A percentile compares a stretch with the other conserved stretches of the same genome.
Evolutionary conservation across 1,139 yeast genomes (phyloP).

Genomic region (Keqinozyma sinolaborantium): DNA sequence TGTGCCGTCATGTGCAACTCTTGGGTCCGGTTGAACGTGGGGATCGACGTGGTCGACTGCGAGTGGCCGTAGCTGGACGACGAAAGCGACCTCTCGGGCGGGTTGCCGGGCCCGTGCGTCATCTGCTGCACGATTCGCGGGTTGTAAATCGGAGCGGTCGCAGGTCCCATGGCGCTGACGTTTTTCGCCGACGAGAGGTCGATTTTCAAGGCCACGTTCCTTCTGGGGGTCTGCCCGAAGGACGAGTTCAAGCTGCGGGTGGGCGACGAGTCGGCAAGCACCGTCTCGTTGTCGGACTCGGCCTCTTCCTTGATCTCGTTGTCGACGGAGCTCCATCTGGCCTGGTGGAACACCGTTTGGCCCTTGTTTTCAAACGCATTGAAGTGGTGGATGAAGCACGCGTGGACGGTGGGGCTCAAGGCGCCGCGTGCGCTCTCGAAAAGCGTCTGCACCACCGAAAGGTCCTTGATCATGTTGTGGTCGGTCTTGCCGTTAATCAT

Average conservation of each 20-base stretch:
- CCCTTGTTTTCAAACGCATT: slow-evolving; percentile 9
- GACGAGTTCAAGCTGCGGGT: slow-evolving; percentile 15
- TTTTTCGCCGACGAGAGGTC: slow-evolving; percentile 13
- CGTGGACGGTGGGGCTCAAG: slow-evolving; percentile 16
- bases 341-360: slow-evolving; percentile 3
- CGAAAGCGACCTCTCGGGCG: background rate
- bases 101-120: slow-evolving; percentile 1
- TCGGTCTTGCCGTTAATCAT: slow-evolving; percentile 33
- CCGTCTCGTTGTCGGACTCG: slow-evolving; percentile 40
- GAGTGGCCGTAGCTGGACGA: slow-evolving; percentile 8
- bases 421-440: slow-evolving; percentile 14
- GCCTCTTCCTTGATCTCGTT: background rate
- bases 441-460: slow-evolving; percentile 28
- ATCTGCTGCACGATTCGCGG: slow-evolving; percentile 12
- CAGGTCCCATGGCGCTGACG: slow-evolving; percentile 21
- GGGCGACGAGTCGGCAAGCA: slow-evolving; percentile 40
- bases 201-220: slow-evolving; percentile 11
- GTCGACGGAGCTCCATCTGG: slow-evolving; percentile 3
- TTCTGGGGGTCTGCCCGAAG: slow-evolving; percentile 11
- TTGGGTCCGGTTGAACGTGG: slow-evolving; percentile 2
- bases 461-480: slow-evolving; percentile 15
- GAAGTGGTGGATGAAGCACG: slow-evolving; percentile 29
- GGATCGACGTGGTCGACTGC: slow-evolving; percentile 10
- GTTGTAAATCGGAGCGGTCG: slow-evolving; percentile 35
- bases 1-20: slow-evolving; percentile 1